Base-by-base conservation (phyloP, 805 yeast species). In the Wickerhamiella vanderwaltii region DNA sequence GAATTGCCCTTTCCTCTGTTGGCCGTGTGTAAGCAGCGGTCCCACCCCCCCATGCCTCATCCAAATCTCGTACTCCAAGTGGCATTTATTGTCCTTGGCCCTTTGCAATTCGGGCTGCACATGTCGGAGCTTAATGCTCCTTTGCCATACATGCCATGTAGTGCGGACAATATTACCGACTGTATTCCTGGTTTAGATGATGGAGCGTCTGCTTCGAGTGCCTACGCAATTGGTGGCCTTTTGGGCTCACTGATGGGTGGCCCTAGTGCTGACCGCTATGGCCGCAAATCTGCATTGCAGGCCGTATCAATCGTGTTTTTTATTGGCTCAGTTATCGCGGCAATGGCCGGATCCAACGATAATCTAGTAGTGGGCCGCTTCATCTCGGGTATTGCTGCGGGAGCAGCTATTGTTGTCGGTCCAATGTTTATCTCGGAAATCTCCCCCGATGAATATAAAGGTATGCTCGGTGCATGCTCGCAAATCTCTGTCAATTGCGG, bases 101-200 rank as follows among this genome's bases (percentile, higher is more conserved):
- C 94, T 2, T 65, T 87, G 9, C 96, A 86, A 59, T 91, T 79
- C 59, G 98, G 98, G 1, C 85, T 82, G 58, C 97, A 91, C 58
- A 78, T 88, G 79, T 79, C 95, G 1, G 96, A 87, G 58, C 68
- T 88, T 57, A 88, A 88, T 61, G 94, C 95, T 5, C 95, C 96
- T 0, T 81, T 80, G 44, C 69, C 71, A 11, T 71, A 73, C 24
- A 66, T 85, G 36, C 70, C 82, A 9, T 84, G 94, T 54, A 42
- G 39, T 5, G 45, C 49, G n/a, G 51, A 46, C 13, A 49, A 45
- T 25, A 4, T 4, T 4, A 18, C 11, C 24, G 64, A 68, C 51
- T 83, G 94, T 56, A 70, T 83, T 9, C 64, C 71, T 0, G 65
- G 80, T 66, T 59, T 65, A 25, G 69, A 71, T 23, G 75, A 75